A percentile compares a stretch with the other conserved stretches of the same genome.
Conservation (phyloP, 176 grass and related monocot genomes). For the Carex myosuroides region DNA sequence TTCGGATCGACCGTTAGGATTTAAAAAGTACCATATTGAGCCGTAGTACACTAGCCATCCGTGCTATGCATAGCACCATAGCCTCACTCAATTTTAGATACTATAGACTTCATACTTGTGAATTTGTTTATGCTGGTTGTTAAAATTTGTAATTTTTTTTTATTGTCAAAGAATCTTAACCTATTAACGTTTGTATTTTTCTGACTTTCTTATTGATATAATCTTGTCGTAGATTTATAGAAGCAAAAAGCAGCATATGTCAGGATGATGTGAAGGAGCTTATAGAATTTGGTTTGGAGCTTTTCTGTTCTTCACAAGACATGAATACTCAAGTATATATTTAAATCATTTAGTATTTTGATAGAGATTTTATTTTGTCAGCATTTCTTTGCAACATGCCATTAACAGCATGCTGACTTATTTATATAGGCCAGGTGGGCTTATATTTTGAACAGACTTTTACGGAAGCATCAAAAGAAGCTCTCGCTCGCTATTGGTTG, state of each 20-base stretch:
- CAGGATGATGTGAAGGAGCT: constrained; percentile 61
- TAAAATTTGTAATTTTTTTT: neutral
- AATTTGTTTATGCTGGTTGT: neutral
- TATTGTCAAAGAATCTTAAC: neutral
- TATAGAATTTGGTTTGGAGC: constrained; percentile 65
- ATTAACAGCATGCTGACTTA: neutral
- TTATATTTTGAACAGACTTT: constrained; percentile 52
- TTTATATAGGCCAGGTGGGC: constrained; percentile 81
- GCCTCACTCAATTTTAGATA: neutral
- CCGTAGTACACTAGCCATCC: no score
- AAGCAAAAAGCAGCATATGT: constrained; percentile 90
- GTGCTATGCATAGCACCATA: no score
- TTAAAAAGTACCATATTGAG: no score
- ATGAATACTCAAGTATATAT: constrained; percentile 73
- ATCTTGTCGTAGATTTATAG: constrained; percentile 47
- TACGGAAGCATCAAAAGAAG: constrained; percentile 65
- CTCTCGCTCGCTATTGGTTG: constrained; percentile 60
- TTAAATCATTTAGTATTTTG: neutral
- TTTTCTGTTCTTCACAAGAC: constrained; percentile 69
- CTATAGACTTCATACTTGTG: neutral
- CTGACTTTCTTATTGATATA: neutral
- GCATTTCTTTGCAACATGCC: neutral
- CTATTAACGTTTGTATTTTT: neutral
- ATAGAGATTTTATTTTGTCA: neutral
- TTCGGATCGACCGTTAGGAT: no score